Base-by-base conservation (phyloP, 805 yeast genomes). In the Candida morakotiae region DNA sequence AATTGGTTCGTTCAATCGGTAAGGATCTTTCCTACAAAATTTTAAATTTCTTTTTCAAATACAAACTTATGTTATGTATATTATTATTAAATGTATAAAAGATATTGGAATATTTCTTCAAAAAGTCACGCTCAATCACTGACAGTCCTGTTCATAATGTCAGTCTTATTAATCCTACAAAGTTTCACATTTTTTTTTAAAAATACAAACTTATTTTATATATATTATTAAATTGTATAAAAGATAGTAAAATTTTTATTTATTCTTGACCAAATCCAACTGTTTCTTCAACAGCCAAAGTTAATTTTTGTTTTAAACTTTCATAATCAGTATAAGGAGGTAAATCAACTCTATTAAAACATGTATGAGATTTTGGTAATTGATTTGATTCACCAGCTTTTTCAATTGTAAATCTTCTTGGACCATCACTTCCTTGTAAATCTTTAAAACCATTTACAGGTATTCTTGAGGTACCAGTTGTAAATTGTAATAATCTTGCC, bases 391-490 rank as follows among this genome's bases (percentile, higher is more conserved):
- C 98, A 41, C 98, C 98, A 8, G 98, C 98, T 62, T 89, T 89
- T 62, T 93, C 99, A 60, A 93, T 91, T 5, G 99, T 93, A 64
- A 93, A 93, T 59, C 98, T 79, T 75, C 99, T 85, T 37, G 99
- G 99, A 41, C 99, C 99, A 67, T 93, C 98, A 17, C 95, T 85
- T 48, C 98, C 99, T 67, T 93, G 99, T 52, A 93, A 73, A 64
- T 93, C 99, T 63, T 93, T 93, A 75, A 93, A 93, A 28, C 99
- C 99, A 63, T 91, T 93, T 46, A 93, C 98, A 6, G 99, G 99
- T 40, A 93, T 93, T 69, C 99, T 83, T 16, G 97, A 88, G 3
- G 99, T 93, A 74, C 99, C 99, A 1, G 99, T 93, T 15, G 98
- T 91, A 60, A 93, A 93, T 64, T 93, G 99, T 49, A 93, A 70